Conservation (phyloP, 2,329 filamentous ascomycete genomes). For the Scytalidium sp. region DNA sequence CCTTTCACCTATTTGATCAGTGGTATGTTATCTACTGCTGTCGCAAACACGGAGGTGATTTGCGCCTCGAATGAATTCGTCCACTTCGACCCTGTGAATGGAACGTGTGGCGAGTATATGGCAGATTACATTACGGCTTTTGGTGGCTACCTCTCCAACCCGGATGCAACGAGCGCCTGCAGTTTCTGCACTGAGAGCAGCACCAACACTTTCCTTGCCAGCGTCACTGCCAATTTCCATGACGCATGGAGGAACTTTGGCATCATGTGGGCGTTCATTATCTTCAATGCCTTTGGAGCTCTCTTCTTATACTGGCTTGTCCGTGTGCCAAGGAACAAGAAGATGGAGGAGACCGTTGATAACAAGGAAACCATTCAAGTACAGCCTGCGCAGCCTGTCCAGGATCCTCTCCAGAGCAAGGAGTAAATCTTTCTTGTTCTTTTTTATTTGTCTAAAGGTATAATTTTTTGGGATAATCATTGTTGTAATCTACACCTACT, state of each 20-base stretch:
- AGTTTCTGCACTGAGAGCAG: slow-evolving; percentile 48
- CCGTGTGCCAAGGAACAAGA: slow-evolving; percentile 37
- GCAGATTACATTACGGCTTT: slow-evolving; percentile 37
- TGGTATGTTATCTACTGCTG: slow-evolving; percentile 64
- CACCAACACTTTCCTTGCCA: slow-evolving; percentile 48
- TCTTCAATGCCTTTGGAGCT: slow-evolving; percentile 51
- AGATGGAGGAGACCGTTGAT: not conserved
- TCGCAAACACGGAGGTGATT: slow-evolving; percentile 61
- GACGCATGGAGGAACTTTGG: slow-evolving; percentile 68
- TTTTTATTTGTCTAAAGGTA: no score
- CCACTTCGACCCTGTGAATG: slow-evolving; percentile 57
- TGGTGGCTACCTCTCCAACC: slow-evolving; percentile 46
- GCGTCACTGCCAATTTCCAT: slow-evolving; percentile 47
- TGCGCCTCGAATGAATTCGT: slow-evolving; percentile 69
- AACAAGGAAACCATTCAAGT: not conserved
- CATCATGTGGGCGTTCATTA: slow-evolving; percentile 53
- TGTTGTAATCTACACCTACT: no score
- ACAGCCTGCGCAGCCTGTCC: no score
- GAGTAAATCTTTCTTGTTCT: no score
- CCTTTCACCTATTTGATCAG: slow-evolving; percentile 77
- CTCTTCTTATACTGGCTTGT: slow-evolving; percentile 52
- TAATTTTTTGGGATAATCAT: no score
- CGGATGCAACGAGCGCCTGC: slow-evolving; percentile 45
- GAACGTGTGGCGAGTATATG: slow-evolving; percentile 63
- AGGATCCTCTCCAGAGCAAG: no score